Evolutionary conservation across 352 stramenopile species (phyloP), one percentile per base, ranked within the genome.

Genomic region (Phytophthora pseudosyringae): DNA sequence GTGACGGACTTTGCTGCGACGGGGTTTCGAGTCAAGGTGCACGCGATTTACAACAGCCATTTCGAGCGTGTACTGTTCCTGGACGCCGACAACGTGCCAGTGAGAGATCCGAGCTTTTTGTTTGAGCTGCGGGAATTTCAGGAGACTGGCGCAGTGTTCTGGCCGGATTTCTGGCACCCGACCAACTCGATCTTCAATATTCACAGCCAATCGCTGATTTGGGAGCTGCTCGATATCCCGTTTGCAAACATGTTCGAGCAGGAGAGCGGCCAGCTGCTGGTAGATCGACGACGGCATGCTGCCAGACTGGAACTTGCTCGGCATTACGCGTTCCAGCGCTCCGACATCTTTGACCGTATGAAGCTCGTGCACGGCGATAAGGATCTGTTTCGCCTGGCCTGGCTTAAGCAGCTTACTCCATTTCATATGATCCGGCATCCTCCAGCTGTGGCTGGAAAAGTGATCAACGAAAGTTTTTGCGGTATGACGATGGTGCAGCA

Each of bases 141-240:
- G 9, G 54, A 64, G 11, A 80, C 58, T 11, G 79, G 81, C 2
- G 77, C 83, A 6, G 25, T 91, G 4, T 90, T 91, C 44, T 91
- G 76, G 78, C 81, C 81, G 11, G 79, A 89, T 47, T 88, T 85
- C 53, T 90, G 77, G 77, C 80, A 89, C 26, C 75, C 78, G 13
- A 62, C 18, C 16, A 73, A 82, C 60, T 75, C 73, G 10, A 85
- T 87, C 43, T 87, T 89, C 52, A 86, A 88, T 49, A 70, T 88
- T 26, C 70, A 88, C 47, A 69, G 66, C 18, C 40, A 71, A 15
- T 81, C 73, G 21, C 57, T 86, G 13, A 58, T 89, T 16, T 89
- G 80, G 75, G 67, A 83, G 32, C 44, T 84, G 31, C 56, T 89
- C 4, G 74, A 65, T 18, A 39, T 80, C 15, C 58, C 55, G 4